A percentile compares a stretch with the other conserved stretches of the same genome.
These are phyloP conservation scores for Eragrostis nindensis DNA, from an alignment of 176 grass and related monocot genomes.

Conservation along the genomic window DNA sequence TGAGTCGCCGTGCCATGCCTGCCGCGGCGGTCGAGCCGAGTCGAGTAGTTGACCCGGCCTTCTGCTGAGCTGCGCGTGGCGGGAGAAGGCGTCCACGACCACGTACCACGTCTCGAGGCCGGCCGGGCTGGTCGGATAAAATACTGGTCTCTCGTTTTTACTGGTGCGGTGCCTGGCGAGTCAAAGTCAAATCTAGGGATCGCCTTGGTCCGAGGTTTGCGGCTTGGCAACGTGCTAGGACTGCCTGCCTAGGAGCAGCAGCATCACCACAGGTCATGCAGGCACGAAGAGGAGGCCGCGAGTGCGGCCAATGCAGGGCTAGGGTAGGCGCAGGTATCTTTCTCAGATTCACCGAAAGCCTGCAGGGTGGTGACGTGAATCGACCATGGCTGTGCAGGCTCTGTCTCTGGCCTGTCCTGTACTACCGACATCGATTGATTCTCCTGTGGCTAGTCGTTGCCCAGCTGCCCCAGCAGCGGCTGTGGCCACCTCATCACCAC, in stretches of 20 bases:
- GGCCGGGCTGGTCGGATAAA: background rate
- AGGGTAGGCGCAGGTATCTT: background rate
- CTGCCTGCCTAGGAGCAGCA: too few relatives aligned
- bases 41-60: background rate
- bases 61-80: background rate
- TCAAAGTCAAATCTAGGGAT: background rate
- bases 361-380: background rate
- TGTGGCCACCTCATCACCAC: background rate
- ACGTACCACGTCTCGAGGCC: background rate
- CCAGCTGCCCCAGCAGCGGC: constrained; percentile 17
- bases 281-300: too few relatives aligned
- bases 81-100: constrained; percentile 7
- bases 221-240: constrained; percentile 12
- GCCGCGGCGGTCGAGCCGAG: background rate
- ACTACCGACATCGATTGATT: background rate
- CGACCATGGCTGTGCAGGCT: too few relatives aligned
- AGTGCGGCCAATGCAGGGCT: background rate
- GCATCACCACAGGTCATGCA: background rate
- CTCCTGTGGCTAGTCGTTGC: background rate
- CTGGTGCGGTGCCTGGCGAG: background rate
- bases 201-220: background rate
- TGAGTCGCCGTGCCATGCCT: too few relatives aligned
- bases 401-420: background rate
- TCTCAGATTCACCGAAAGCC: background rate
- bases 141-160: too few relatives aligned